Percentiles rank a stretch among this genome's conserved stretches.
Evolutionary conservation across 306 rosid species (phyloP).

Genomic region (Trifolium pratense): DNA sequence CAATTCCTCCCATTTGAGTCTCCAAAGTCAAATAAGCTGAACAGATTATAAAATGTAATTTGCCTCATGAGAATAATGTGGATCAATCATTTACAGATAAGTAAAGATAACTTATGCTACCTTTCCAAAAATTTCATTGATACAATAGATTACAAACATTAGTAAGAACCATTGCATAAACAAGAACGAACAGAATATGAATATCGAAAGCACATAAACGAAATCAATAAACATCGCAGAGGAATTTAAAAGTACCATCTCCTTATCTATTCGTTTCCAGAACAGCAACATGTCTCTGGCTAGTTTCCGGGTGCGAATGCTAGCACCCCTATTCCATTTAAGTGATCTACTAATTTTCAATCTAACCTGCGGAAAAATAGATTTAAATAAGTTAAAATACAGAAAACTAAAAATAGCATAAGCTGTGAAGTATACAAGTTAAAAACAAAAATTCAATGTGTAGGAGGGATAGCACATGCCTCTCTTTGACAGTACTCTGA

Average conservation of each 20-base stretch:
- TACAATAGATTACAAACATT: background rate
- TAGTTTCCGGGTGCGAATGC: conserved; percentile 85
- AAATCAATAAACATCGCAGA: conserved; percentile 20
- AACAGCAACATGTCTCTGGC: conserved; percentile 90
- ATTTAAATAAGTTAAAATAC: conserved; percentile 33
- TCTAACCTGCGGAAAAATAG: conserved; percentile 66
- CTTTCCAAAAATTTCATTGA: background rate
- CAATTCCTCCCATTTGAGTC: conserved; percentile 30
- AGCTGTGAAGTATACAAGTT: conserved; percentile 33
- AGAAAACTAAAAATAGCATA: conserved; percentile 1
- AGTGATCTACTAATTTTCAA: conserved; percentile 87
- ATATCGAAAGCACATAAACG: background rate
- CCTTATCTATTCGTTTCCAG: conserved; percentile 97
- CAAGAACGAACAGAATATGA: background rate
- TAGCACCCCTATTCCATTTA: conserved; percentile 76
- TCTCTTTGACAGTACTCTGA: conserved; percentile 98
- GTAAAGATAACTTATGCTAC: background rate
- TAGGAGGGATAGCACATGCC: conserved; percentile 55
- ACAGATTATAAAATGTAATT: conserved; percentile 1
- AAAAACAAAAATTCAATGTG: background rate
- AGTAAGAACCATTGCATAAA: background rate
- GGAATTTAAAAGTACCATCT: conserved; percentile 68
- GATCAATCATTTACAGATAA: background rate
- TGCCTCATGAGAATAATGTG: background rate
- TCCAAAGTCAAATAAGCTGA: conserved; percentile 24